A percentile compares a stretch with the other conserved stretches of the same genome.
Evolutionary conservation across 305 asterid genomes (phyloP).

Genomic region (Andrographis paniculata): DNA sequence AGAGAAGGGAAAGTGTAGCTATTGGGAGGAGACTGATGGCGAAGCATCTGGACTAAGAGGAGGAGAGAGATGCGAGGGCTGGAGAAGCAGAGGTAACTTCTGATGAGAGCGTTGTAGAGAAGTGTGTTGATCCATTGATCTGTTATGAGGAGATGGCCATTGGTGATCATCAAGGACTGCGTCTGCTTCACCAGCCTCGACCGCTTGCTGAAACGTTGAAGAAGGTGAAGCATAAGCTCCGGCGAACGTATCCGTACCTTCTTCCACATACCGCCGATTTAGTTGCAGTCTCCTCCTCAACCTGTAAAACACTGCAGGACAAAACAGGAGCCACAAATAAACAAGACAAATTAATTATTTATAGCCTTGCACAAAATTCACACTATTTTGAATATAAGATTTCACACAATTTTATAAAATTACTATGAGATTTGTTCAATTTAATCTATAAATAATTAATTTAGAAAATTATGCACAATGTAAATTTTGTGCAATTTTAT

Average conservation of each 20-base stretch:
- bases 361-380: no score
- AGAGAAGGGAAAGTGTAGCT: conserved; percentile 76
- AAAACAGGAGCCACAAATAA: no score
- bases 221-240: conserved; percentile 42
- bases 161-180: conserved; percentile 47
- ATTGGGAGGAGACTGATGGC: conserved; percentile 59
- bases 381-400: no score
- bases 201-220: conserved; percentile 35
- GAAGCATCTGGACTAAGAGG: conserved; percentile 66
- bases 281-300: no score
- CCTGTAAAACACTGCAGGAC: no score
- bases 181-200: conserved; percentile 39
- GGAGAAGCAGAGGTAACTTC: conserved; percentile 42
- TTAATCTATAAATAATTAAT: no score
- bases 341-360: no score
- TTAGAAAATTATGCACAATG: no score
- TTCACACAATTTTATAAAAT: no score
- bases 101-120: conserved; percentile 65
- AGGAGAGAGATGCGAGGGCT: conserved; percentile 36
- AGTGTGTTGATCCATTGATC: conserved; percentile 72
- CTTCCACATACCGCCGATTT: no score
- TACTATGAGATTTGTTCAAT: no score
- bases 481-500: no score
- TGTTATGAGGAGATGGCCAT: conserved; percentile 43
- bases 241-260: conserved; percentile 6